These are phyloP conservation scores for Coemansia sp. DNA, from an alignment of 192 early-diverging fungal genomes.

Conservation along the genomic window DNA sequence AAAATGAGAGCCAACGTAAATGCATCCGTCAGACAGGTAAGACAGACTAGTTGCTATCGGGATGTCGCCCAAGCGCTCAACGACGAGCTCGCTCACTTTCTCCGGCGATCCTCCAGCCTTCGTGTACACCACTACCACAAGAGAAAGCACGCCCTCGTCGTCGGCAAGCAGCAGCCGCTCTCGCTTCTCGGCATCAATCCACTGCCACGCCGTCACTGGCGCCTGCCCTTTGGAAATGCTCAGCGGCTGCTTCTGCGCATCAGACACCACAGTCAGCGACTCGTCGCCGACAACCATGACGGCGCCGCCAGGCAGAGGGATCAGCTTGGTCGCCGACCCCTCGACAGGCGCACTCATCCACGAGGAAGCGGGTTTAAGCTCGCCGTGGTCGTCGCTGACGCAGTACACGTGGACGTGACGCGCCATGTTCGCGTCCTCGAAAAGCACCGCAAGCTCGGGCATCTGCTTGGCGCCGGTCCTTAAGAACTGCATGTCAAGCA, in stretches of 20 bases:
- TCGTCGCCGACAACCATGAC: conserved; percentile 36
- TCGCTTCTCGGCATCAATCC: conserved; percentile 53
- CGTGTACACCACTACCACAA: conserved; percentile 55
- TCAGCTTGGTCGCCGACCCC: conserved; percentile 12
- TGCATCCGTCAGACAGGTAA: conserved; percentile 65
- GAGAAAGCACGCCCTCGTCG: conserved; percentile 60
- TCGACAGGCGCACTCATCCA: conserved; percentile 34
- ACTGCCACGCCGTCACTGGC: conserved; percentile 57
- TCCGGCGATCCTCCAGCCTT: conserved; percentile 15
- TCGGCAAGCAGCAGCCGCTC: conserved; percentile 72
- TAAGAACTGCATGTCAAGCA: conserved; percentile 44
- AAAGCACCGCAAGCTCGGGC: conserved; percentile 40
- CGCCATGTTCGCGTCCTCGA: conserved; percentile 42
- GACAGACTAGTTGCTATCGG: conserved; percentile 63
- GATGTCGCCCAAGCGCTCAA: conserved; percentile 53
- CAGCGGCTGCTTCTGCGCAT: background rate
- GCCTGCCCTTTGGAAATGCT: conserved; percentile 20
- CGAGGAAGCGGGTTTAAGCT: conserved; percentile 14
- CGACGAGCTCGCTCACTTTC: conserved; percentile 32
- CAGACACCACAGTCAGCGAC: conserved; percentile 22
- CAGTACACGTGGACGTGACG: conserved; percentile 40
- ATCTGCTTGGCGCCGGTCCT: background rate
- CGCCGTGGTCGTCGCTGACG: conserved; percentile 15
- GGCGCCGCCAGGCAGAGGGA: conserved; percentile 24
- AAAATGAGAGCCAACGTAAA: conserved; percentile 82